These are phyloP conservation scores for Linderina pennispora DNA, from an alignment of 192 early-diverging fungal species.

Conservation along the genomic window DNA sequence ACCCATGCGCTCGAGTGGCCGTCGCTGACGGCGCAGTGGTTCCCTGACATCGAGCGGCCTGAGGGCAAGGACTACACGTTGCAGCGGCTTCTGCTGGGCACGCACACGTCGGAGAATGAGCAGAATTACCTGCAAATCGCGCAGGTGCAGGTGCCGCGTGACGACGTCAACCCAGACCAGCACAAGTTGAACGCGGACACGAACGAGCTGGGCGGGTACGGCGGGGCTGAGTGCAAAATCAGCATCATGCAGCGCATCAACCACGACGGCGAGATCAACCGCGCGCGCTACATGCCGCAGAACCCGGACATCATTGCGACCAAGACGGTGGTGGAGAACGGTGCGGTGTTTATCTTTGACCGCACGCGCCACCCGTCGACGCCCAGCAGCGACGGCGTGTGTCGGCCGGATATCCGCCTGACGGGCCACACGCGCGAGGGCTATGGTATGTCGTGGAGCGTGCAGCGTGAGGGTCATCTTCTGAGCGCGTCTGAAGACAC, in stretches of 20 bases:
- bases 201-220: slow-evolving; percentile 74
- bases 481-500: slow-evolving; percentile 90
- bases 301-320: slow-evolving; percentile 96
- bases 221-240: slow-evolving; percentile 78
- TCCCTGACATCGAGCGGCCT: slow-evolving; percentile 88
- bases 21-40: slow-evolving; percentile 95
- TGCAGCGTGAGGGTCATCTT: slow-evolving; percentile 67
- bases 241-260: slow-evolving; percentile 86
- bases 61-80: slow-evolving; percentile 87
- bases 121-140: slow-evolving; percentile 97
- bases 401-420: slow-evolving; percentile 81
- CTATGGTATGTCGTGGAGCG: slow-evolving; percentile 93
- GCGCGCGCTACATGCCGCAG: slow-evolving; percentile 95
- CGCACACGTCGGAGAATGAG: slow-evolving; percentile 94
- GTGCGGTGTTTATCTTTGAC: slow-evolving; percentile 97
- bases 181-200: slow-evolving; percentile 70
- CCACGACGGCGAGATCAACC: slow-evolving; percentile 97
- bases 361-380: slow-evolving; percentile 80
- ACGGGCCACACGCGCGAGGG: slow-evolving; percentile 91
- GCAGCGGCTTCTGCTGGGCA: slow-evolving; percentile 88
- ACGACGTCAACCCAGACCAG: slow-evolving; percentile 52
- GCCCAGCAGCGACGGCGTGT: slow-evolving; percentile 69
- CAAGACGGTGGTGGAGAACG: slow-evolving; percentile 69
- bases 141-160: slow-evolving; percentile 78
- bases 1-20: slow-evolving; percentile 99